Evolutionary conservation across 805 yeast species (phyloP).

Genomic region (Yarrowia divulgata): DNA sequence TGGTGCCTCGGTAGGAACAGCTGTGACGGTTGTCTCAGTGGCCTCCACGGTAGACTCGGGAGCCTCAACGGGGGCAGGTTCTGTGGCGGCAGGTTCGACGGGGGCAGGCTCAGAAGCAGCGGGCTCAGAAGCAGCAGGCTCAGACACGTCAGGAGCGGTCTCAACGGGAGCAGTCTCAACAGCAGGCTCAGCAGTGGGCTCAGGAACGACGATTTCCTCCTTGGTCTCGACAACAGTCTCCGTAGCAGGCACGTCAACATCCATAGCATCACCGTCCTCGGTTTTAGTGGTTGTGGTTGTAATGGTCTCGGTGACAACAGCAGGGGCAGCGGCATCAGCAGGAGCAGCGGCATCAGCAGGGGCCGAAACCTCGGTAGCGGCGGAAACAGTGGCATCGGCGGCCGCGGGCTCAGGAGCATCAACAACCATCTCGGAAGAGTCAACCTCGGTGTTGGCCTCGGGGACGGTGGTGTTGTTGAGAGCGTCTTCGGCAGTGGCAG

Average conservation of each 20-base stretch:
- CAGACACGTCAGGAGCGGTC: neutral
- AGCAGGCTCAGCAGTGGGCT: neutral
- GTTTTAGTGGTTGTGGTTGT: neutral
- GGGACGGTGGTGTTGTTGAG: slow-evolving; percentile 18
- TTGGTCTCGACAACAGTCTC: slow-evolving; percentile 19
- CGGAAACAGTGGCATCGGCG: neutral
- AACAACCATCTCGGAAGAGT: slow-evolving; percentile 8
- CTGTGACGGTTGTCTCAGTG: neutral
- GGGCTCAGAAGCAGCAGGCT: slow-evolving; percentile 2
- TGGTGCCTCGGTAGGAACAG: neutral
- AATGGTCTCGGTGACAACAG: neutral
- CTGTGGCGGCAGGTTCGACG: neutral
- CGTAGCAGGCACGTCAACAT: slow-evolving; percentile 2
- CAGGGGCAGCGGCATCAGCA: neutral
- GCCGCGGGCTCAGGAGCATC: slow-evolving; percentile 14
- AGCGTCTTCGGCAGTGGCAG: slow-evolving; percentile 40
- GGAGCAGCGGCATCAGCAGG: neutral
- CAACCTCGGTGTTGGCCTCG: slow-evolving; percentile 7
- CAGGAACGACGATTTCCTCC: slow-evolving; percentile 2
- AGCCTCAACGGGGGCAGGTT: slow-evolving; percentile 5
- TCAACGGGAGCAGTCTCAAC: neutral
- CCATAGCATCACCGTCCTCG: slow-evolving; percentile 8
- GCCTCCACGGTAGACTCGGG: slow-evolving; percentile 1
- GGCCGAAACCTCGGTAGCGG: neutral
- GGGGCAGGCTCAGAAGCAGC: neutral